Conservation (phyloP, 768 basidiomycete species). For the Sistotremastrum suecicum region DNA sequence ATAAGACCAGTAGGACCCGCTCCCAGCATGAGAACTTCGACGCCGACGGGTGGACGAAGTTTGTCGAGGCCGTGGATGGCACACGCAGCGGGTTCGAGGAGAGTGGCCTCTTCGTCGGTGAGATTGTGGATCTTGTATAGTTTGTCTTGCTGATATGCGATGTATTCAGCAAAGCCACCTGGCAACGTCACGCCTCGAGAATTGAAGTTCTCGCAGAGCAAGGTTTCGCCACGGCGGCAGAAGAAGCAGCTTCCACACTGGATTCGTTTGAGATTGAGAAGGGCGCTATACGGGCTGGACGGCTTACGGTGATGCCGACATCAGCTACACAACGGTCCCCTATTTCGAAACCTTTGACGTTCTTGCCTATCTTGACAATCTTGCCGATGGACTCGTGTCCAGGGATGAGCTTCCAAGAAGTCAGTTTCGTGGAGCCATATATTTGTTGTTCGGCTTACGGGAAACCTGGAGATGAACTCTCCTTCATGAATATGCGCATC, state of each 20-base stretch:
- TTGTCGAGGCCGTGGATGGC: conserved; percentile 33
- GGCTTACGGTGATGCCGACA: conserved; percentile 50
- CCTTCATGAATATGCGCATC: conserved; percentile 53
- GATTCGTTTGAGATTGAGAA: neutral
- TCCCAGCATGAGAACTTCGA: conserved; percentile 27
- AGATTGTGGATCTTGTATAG: conserved; percentile 28
- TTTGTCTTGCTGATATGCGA: conserved; percentile 22
- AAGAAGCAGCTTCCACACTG: conserved; percentile 25
- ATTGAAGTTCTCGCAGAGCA: conserved; percentile 26
- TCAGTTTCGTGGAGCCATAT: neutral
- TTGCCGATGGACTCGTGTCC: conserved; percentile 66
- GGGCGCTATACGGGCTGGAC: neutral
- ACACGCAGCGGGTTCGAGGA: conserved; percentile 28
- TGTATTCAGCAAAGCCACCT: conserved; percentile 30
- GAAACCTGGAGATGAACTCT: conserved; percentile 55
- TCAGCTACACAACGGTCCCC: conserved; percentile 84
- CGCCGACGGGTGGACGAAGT: conserved; percentile 24
- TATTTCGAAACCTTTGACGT: conserved; percentile 58
- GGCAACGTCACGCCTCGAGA: conserved; percentile 22
- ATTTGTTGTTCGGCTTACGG: conserved; percentile 19
- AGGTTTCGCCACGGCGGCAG: conserved; percentile 23
- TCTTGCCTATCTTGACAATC: conserved; percentile 61
- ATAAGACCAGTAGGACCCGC: conserved; percentile 30
- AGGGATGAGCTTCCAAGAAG: conserved; percentile 41
- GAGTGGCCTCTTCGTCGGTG: conserved; percentile 25